phyloP scores from a whole-genome alignment of 805 yeast species.

The Pichia scutulata region DNA sequence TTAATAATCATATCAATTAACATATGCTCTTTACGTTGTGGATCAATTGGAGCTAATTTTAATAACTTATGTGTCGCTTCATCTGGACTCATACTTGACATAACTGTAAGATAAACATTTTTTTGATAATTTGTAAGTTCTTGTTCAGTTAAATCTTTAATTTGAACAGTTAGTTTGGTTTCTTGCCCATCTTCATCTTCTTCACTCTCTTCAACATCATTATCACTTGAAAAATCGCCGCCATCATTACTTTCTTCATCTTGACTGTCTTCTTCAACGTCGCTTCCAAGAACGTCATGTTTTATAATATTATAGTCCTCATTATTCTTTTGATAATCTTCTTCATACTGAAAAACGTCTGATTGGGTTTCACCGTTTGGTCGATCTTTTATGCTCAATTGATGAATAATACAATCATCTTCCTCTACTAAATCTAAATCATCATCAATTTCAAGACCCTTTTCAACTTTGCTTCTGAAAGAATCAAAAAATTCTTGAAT shows the following conservation, averaged over 20 bases:
- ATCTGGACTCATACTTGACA: slow-evolving; percentile 85
- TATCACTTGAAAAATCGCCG: slow-evolving; percentile 9
- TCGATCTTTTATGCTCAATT: slow-evolving; percentile 45
- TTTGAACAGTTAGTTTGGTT: slow-evolving; percentile 22
- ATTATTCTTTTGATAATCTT: slow-evolving; percentile 43
- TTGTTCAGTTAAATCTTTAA: slow-evolving; percentile 64
- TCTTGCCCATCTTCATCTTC: slow-evolving; percentile 20
- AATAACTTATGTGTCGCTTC: slow-evolving; percentile 87
- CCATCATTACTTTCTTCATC: slow-evolving; percentile 10
- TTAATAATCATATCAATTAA: slow-evolving; percentile 68
- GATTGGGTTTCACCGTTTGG: slow-evolving; percentile 39
- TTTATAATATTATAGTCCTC: slow-evolving; percentile 36
- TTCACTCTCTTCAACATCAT: slow-evolving; percentile 15
- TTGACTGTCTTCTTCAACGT: slow-evolving; percentile 22
- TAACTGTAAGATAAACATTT: slow-evolving; percentile 69
- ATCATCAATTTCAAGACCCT: slow-evolving; percentile 32
- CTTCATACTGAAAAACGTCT: slow-evolving; percentile 44
- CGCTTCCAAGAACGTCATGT: slow-evolving; percentile 38
- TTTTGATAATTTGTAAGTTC: slow-evolving; percentile 61
- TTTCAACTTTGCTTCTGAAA: slow-evolving; percentile 37
- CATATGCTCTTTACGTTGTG: slow-evolving; percentile 37
- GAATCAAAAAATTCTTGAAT: slow-evolving; percentile 46
- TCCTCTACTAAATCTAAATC: slow-evolving; percentile 57
- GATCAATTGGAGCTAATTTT: slow-evolving; percentile 36
- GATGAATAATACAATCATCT: slow-evolving; percentile 52